Conservation (phyloP, 2,329 filamentous ascomycete species). For the Chaetomiaceae sp. region DNA sequence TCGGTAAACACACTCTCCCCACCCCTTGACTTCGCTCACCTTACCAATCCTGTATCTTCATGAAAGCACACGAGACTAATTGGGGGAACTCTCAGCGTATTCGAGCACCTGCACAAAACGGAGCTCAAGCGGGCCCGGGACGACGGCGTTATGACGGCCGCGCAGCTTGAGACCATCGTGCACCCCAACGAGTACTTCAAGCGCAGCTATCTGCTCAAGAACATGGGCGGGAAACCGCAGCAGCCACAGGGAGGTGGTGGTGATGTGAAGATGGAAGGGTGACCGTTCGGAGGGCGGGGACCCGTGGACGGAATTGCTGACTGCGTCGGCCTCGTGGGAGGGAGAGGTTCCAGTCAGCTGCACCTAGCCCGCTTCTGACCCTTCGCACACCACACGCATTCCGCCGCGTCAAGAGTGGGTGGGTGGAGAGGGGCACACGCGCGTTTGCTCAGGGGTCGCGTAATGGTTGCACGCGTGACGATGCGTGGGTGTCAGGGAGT, state of each 20-base stretch:
- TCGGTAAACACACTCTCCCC: constrained; percentile 43
- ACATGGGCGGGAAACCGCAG: constrained; percentile 44
- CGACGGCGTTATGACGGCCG: constrained; percentile 61
- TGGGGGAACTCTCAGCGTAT: constrained; percentile 52
- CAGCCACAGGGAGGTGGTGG: constrained; percentile 8
- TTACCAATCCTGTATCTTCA: no score
- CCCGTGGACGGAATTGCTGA: background rate
- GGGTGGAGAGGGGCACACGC: no score
- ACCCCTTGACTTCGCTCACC: background rate
- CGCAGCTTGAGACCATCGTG: constrained; percentile 87
- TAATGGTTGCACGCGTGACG: no score
- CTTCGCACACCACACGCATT: no score
- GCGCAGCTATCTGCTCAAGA: constrained; percentile 82
- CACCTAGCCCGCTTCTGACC: no score
- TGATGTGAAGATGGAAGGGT: constrained; percentile 27
- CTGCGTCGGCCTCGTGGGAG: background rate
- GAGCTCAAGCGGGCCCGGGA: constrained; percentile 74
- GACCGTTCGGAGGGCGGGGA: no score
- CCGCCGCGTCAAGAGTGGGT: no score
- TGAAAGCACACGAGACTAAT: background rate
- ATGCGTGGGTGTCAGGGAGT: no score
- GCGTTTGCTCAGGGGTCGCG: no score
- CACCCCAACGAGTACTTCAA: constrained; percentile 99
- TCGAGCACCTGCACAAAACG: constrained; percentile 76
- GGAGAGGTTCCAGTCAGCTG: no score